A percentile compares a stretch with the other conserved stretches of the same genome.
These are phyloP conservation scores for Diversispora eburnea DNA, from an alignment of 192 early-diverging fungal species.

Conservation along the genomic window DNA sequence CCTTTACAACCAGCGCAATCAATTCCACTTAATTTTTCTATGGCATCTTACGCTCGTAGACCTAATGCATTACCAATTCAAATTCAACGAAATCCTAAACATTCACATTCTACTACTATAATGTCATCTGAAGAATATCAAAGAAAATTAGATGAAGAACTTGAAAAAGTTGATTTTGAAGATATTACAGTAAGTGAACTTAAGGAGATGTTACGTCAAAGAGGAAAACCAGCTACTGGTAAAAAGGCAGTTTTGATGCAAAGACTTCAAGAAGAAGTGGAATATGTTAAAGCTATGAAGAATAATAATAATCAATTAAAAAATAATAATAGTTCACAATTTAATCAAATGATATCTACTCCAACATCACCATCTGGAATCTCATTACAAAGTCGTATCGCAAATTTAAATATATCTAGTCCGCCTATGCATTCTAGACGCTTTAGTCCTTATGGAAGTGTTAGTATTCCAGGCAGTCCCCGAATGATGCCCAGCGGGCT, in stretches of 20 bases:
- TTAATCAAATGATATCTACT: slow-evolving; percentile 24
- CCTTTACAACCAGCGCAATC: slow-evolving; percentile 17
- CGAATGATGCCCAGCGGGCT: slow-evolving; percentile 29
- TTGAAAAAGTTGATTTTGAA: slow-evolving; percentile 64
- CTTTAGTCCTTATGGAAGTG: slow-evolving; percentile 30
- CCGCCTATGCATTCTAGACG: slow-evolving; percentile 34
- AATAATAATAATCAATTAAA: slow-evolving; percentile 25
- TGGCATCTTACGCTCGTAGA: slow-evolving; percentile 8
- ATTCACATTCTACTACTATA: slow-evolving; percentile 15
- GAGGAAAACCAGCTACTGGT: slow-evolving; percentile 64
- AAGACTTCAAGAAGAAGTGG: slow-evolving; percentile 59
- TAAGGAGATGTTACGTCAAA: slow-evolving; percentile 66
- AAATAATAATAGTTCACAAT: slow-evolving; percentile 18
- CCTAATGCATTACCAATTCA: slow-evolving; percentile 28
- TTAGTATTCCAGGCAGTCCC: slow-evolving; percentile 32
- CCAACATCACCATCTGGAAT: slow-evolving; percentile 27
- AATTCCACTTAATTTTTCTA: slow-evolving; percentile 8
- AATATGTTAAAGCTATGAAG: slow-evolving; percentile 44
- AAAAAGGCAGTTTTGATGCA: slow-evolving; percentile 71
- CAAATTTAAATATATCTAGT: slow-evolving; percentile 41
- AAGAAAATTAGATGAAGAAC: slow-evolving; percentile 55
- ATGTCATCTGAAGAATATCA: slow-evolving; percentile 47
- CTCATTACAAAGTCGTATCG: slow-evolving; percentile 37
- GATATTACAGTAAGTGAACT: slow-evolving; percentile 73
- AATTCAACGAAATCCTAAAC: slow-evolving; percentile 25